These are phyloP conservation scores for Mycena citricolor DNA, from an alignment of 1,284 basidiomycete genomes.

Conservation along the genomic window DNA sequence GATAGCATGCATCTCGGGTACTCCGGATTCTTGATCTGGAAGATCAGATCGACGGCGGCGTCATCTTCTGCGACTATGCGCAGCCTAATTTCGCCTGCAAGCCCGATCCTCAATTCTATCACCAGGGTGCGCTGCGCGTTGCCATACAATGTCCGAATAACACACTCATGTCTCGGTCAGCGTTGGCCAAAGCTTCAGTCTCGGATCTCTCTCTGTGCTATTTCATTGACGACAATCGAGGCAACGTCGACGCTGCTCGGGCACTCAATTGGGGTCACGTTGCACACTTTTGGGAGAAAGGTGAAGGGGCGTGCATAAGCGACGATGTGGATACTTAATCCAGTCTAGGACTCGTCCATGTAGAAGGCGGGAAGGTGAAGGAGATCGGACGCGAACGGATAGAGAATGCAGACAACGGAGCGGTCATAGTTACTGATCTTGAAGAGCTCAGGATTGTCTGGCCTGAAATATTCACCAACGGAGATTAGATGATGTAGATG, in stretches of 20 bases:
- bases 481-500: neutral
- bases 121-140: constrained; percentile 42
- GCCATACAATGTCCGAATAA: neutral
- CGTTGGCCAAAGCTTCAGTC: constrained; percentile 58
- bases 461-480: constrained; percentile 62
- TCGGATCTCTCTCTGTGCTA: constrained; percentile 66
- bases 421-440: constrained; percentile 50
- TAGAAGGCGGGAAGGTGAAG: constrained; percentile 61
- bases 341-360: constrained; percentile 43
- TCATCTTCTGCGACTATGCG: constrained; percentile 77
- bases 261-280: constrained; percentile 70
- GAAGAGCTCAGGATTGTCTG: constrained; percentile 68
- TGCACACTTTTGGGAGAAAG: constrained; percentile 71
- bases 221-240: constrained; percentile 73
- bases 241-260: constrained; percentile 66
- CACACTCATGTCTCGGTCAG: too few relatives aligned
- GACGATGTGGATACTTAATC: neutral
- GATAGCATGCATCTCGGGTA: constrained; percentile 79
- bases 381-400: constrained; percentile 46
- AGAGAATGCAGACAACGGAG: constrained; percentile 38
- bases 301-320: neutral
- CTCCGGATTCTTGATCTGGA: constrained; percentile 72
- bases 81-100: constrained; percentile 77
- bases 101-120: constrained; percentile 73
- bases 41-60: constrained; percentile 76